Evolutionary conservation across 2,329 filamentous ascomycete genomes (phyloP), one percentile per base, ranked within the genome.

Genomic region (Aspergillus quadricinctus): DNA sequence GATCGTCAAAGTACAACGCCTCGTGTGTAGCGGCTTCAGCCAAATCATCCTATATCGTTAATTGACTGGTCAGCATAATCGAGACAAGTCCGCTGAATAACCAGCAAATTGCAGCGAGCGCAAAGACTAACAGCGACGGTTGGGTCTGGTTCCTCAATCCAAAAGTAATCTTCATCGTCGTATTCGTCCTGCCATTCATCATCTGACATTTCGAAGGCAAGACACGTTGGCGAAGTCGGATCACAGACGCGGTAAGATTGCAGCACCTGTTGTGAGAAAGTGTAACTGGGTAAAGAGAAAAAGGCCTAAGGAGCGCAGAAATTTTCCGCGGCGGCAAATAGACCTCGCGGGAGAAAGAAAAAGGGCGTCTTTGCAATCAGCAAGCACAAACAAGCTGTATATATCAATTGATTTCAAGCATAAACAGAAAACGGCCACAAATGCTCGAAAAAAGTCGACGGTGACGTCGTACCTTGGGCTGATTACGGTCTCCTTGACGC

Each of bases 11-110:
- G 35, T 72, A 69, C 27, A 73, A 64, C 29, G 75, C 71, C 54
- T 76, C 76, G 61, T 74, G 69, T 14, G 73, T 66, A 29, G 76
- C 66, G 50, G 72, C 69, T 58, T 69, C 70, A 45, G 76, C 76
- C 23, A 79, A 68, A 55, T 78, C 75, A 51, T 79, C 75, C 74
- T 77, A 48, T 43, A 48, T 48, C 10, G 27, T 41, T 23, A 19
- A 9, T 45, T 4, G 4, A 14, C 27, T 25, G 29, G 45, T 64
- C 52, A 61, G 55, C 48, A 25, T 37, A 31, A 48, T 40, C 31
- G 31, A 37, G 31, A 37, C 31, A 37, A 6, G 5, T 17, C 31
- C 31, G 31, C 31, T 17, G 7, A 17, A 17, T 7, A 37, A 10
- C 3, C 5, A 17, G 7, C n/a, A 48, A 48, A 19, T 14, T 28